Base-by-base conservation (phyloP, 495 filamentous ascomycete genomes). In the Penicillium flavigenum region DNA sequence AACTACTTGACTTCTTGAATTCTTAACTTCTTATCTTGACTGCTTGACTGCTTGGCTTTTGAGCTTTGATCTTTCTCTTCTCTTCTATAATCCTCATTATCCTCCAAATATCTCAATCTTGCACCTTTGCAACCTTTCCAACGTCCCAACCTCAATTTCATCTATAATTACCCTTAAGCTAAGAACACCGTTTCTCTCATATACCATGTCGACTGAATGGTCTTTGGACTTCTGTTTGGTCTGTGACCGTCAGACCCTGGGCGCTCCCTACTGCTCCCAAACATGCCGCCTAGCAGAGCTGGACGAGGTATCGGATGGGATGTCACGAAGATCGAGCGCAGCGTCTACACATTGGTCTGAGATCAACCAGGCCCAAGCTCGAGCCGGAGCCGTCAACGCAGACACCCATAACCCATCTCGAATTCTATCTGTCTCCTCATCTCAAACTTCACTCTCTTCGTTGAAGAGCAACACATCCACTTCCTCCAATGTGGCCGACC, bases 161-260 rank as follows among this genome's bases (percentile, higher is more conserved):
- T n/a, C 31, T 34, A 31, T 31, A 9, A 31, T 14, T 34, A 34
- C 31, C 31, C 31, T 34, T 4, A 14, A 14, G 11, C 31, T 5
- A 4, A 34, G 31, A 34, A 12, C 31, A 34, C 11, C 2, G 29
- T 31, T 31, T 31, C 29, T 31, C 29, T 4, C 31, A 34, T 34
- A 34, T 34, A 34, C 31, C 63, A 86, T 86, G 77, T 83, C 88
- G 62, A 87, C 90, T 69, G 86, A 86, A 60, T 97, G 93, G 91
- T 91, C 88, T 60, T 88, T 85, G 61, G 90, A 96, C 72, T 96
- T 89, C 83, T 98, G 93, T 78, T 86, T 98, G 57, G 86, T 87
- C 79, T 98, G 93, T 80, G 93, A 97, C 74, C 85, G 86, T 71
- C 90, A 96, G 73, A 94, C 88, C 54, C 64, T 78, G 20, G 88